Evolutionary conservation across 2,329 filamentous ascomycete species (phyloP).

Genomic region (Colletotrichum coccodes): DNA sequence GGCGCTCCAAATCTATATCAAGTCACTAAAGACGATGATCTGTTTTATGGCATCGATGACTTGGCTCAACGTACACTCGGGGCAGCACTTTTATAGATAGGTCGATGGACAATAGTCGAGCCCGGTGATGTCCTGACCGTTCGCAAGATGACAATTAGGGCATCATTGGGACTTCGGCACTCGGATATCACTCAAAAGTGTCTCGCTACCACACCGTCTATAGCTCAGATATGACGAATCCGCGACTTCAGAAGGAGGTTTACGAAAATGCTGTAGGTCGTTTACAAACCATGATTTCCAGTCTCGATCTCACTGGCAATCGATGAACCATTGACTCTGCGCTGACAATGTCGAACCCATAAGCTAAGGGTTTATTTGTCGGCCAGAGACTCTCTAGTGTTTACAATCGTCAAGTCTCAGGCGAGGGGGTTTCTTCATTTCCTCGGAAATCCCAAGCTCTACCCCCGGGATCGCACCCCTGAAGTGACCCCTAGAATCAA

Average conservation of each 20-base stretch:
- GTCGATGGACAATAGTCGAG: constrained; percentile 35
- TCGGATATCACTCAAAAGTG: constrained; percentile 38
- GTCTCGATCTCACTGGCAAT: constrained; percentile 12
- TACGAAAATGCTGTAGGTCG: constrained; percentile 16
- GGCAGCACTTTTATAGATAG: constrained; percentile 40
- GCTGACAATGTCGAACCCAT: no score
- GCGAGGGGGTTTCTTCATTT: no score
- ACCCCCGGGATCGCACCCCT: background rate
- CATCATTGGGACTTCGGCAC: constrained; percentile 35
- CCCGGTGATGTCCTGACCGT: constrained; percentile 36
- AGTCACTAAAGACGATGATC: constrained; percentile 24
- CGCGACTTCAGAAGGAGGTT: constrained; percentile 25
- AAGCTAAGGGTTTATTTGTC: no score
- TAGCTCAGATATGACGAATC: constrained; percentile 15
- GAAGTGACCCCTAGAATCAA: background rate
- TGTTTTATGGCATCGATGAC: constrained; percentile 37
- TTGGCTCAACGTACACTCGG: constrained; percentile 40
- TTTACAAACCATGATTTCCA: constrained; percentile 31
- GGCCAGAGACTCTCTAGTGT: no score
- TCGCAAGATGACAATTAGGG: constrained; percentile 30
- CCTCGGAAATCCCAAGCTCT: background rate
- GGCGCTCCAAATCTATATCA: background rate
- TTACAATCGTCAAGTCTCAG: no score
- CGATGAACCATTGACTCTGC: no score
- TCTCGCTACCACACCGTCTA: constrained; percentile 38